Percentiles rank a stretch among this genome's conserved stretches.
These are phyloP conservation scores for Neocallimastix lanati DNA, from an alignment of 192 early-diverging fungal genomes.

Conservation along the genomic window DNA sequence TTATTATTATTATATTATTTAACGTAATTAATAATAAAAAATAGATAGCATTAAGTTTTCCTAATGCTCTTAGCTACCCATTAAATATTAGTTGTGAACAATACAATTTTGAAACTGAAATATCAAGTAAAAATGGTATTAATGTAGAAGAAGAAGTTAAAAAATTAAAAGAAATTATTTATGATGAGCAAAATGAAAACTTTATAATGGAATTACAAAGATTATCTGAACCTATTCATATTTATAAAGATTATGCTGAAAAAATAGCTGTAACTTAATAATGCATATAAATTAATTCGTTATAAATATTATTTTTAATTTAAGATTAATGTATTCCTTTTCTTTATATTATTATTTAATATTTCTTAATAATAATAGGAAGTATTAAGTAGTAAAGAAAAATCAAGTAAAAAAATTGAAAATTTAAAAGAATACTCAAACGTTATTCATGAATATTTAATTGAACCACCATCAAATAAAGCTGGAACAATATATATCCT, in stretches of 20 bases:
- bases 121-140: constrained; percentile 7
- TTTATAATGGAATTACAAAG: constrained; percentile 45
- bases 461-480: not conserved
- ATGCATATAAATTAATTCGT: not conserved
- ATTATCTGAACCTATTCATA: constrained; percentile 46
- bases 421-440: not conserved
- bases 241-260: constrained; percentile 49
- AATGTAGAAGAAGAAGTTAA: constrained; percentile 10
- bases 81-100: constrained; percentile 51
- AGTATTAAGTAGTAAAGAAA: not conserved
- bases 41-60: constrained; percentile 40
- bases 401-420: not conserved
- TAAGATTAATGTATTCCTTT: too few species aligned
- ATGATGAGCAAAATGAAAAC: constrained; percentile 25
- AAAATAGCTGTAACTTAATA: constrained; percentile 12
- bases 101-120: constrained; percentile 20
- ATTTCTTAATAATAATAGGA: not conserved
- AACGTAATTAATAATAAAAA: too few species aligned
- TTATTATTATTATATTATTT: too few species aligned
- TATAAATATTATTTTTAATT: too few species aligned
- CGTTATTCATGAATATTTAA: not conserved
- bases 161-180: constrained; percentile 11
- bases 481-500: not conserved
- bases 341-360: too few species aligned
- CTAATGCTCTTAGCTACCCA: constrained; percentile 47